These are phyloP conservation scores for Meredithiella fracta DNA, from an alignment of 2,329 filamentous ascomycete genomes.

Conservation along the genomic window DNA sequence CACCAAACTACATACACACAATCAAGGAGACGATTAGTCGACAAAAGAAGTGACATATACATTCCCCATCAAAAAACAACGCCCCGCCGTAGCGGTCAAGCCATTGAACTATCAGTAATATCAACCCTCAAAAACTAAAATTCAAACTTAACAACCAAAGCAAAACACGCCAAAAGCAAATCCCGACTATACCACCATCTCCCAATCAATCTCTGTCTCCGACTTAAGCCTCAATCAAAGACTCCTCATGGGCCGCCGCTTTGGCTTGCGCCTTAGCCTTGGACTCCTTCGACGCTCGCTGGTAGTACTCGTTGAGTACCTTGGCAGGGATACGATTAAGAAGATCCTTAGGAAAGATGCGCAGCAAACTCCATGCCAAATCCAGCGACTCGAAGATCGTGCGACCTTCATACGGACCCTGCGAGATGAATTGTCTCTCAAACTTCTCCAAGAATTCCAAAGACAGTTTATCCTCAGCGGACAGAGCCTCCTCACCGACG, in stretches of 20 bases:
- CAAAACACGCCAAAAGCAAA: not conserved
- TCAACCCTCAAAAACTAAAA: not conserved
- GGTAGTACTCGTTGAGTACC: conserved; percentile 69
- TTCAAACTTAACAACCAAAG: not conserved
- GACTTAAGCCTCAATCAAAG: conserved; percentile 43
- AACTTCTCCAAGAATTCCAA: conserved; percentile 98
- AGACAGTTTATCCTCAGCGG: conserved; percentile 89
- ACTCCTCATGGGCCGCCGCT: conserved; percentile 30
- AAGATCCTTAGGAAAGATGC: conserved; percentile 95
- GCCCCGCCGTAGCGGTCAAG: not conserved
- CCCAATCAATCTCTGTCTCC: not conserved
- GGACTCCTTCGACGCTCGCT: conserved; percentile 44
- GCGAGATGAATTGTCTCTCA: conserved; percentile 83
- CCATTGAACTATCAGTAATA: not conserved
- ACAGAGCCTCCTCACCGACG: conserved; percentile 93
- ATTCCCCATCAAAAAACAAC: too few relatives aligned
- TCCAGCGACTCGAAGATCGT: conserved; percentile 88
- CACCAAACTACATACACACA: not conserved
- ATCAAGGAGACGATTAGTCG: not conserved
- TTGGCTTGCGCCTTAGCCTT: conserved; percentile 46
- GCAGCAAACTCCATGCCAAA: conserved; percentile 85
- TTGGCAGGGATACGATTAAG: conserved; percentile 88
- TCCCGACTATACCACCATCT: not conserved
- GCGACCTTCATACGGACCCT: conserved; percentile 83
- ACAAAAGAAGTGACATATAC: too few relatives aligned